Evolutionary conservation across 805 yeast genomes (phyloP), one percentile per base, ranked within the genome.

Genomic region (Myxozyma vanderwaltii): DNA sequence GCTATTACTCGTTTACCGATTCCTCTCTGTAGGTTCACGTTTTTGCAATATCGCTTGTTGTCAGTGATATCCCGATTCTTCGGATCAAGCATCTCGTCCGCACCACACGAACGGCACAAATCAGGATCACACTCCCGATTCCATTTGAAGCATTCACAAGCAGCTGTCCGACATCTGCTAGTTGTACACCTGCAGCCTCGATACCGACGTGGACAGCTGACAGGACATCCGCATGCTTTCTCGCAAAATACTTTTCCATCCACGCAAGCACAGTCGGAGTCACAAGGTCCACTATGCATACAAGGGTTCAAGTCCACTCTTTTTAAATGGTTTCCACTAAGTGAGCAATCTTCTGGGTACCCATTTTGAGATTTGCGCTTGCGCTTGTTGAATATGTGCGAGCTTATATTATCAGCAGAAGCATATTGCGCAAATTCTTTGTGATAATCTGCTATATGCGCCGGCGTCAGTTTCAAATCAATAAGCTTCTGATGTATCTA

Each of bases 121-220:
- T 61, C 64, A 19, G 64, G 64, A 46, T 61, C 64, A 44, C 64
- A 61, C 33, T 61, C 64, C 19, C 64, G 55, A 29, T 61, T 61
- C 64, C 64, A 61, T 40, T 61, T 61, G 33, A 58, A 59, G 41
- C 64, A 61, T 38, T 59, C 63, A 36, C 64, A 61, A 6, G 64
- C 40, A 12, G 48, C 24, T 8, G 64, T 61, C 10, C 64, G 62
- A 51, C 64, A 61, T 29, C 63, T 44, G 31, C 54, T 29, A 13
- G 59, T 40, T n/a, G 63, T 61, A 23, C 64, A 61, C 15, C 56
- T 31, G 29, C 64, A 61, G 4, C 64, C 64, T 7, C 63, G 46
- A 53, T 63, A 61, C 13, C 60, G 59, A 15, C 64, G 26, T 4
- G 59, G 64, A 26, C 64, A 61, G 24, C 41, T 36, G 4, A 51